Evolutionary conservation across 495 filamentous ascomycete genomes (phyloP).

Genomic region (Cetradonia linearis): DNA sequence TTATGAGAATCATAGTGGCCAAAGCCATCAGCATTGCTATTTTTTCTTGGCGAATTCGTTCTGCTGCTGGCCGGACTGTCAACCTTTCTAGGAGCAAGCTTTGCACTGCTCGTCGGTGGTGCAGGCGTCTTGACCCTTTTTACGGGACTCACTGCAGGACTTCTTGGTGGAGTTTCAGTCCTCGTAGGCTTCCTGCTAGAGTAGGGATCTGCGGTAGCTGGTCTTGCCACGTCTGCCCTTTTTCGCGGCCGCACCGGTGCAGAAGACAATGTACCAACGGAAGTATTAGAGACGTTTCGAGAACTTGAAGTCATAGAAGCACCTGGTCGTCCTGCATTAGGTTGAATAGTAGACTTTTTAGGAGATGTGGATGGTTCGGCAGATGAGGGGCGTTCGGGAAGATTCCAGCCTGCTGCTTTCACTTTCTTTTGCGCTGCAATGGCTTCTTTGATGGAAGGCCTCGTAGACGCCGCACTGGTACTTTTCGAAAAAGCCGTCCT

Average conservation of each 20-base stretch:
- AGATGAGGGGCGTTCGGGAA: constrained; percentile 62
- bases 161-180: constrained; percentile 34
- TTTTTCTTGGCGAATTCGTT: constrained; percentile 7
- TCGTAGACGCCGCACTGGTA: constrained; percentile 37
- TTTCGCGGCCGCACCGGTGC: constrained; percentile 49
- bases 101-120: constrained; percentile 11
- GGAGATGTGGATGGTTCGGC: constrained; percentile 59
- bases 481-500: constrained; percentile 49
- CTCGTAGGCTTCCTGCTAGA: constrained; percentile 25
- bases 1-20: background rate
- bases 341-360: constrained; percentile 28
- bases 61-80: constrained; percentile 15
- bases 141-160: constrained; percentile 37
- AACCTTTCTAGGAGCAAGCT: constrained; percentile 13
- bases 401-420: constrained; percentile 45
- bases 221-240: constrained; percentile 42
- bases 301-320: constrained; percentile 19
- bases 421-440: constrained; percentile 77
- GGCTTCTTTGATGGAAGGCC: constrained; percentile 57
- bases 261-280: constrained; percentile 41
- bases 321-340: constrained; percentile 13
- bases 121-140: constrained; percentile 28
- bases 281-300: constrained; percentile 27
- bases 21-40: background rate
- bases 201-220: constrained; percentile 48